Evolutionary conservation across 1,284 basidiomycete species (phyloP).

Genomic region (Cutaneotrichosporon sp.): DNA sequence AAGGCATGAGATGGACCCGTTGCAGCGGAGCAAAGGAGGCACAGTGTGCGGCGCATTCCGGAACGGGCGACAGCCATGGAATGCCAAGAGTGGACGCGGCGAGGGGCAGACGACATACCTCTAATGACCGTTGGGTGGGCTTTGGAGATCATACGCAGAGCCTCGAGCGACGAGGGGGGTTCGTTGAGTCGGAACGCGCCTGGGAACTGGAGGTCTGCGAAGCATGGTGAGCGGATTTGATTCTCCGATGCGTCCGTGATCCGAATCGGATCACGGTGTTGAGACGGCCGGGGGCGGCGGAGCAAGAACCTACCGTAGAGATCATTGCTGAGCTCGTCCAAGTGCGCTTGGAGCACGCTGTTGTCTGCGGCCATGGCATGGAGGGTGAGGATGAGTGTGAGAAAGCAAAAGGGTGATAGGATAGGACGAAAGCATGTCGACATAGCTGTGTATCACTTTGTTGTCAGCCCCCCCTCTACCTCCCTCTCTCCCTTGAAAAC

Average conservation of each 20-base stretch:
- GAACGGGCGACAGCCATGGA: no score
- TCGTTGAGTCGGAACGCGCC: slow-evolving; percentile 53
- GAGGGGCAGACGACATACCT: slow-evolving; percentile 48
- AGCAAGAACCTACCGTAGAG: slow-evolving; percentile 13
- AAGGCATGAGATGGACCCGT: not conserved
- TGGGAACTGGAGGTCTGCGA: slow-evolving; percentile 27
- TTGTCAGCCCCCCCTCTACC: no score
- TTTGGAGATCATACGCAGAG: slow-evolving; percentile 64
- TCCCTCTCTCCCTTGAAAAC: no score
- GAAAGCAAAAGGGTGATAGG: no score
- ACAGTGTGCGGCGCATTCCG: not conserved
- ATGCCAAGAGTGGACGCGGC: no score
- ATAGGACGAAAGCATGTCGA: not conserved
- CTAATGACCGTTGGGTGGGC: slow-evolving; percentile 73
- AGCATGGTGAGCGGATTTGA: not conserved
- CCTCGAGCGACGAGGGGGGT: slow-evolving; percentile 66
- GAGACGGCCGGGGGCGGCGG: no score
- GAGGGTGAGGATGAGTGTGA: not conserved
- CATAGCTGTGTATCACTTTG: no score
- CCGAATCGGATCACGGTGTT: no score
- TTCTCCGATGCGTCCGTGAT: no score
- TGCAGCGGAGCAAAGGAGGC: slow-evolving; percentile 1
- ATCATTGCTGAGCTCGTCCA: slow-evolving; percentile 13
- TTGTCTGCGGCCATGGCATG: slow-evolving; percentile 4
- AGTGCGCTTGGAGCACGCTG: slow-evolving; percentile 6